These are phyloP conservation scores for Phaeoacremonium minimum DNA, from an alignment of 2,329 filamentous ascomycete species.

Conservation along the genomic window DNA sequence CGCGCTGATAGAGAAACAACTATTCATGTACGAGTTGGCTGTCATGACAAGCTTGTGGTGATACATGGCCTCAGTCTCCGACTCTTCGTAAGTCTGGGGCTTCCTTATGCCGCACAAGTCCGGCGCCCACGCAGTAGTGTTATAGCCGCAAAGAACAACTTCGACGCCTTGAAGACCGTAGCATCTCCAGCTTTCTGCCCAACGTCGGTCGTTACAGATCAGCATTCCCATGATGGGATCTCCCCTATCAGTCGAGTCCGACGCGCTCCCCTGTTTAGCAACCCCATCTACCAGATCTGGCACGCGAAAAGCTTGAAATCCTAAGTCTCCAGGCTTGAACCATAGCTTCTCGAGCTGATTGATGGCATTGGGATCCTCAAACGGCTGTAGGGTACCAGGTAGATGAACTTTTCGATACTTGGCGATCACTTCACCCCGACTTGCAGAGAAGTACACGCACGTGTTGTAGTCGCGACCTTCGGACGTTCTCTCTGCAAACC, in stretches of 20 bases:
- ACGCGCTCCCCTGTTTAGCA: slow-evolving; percentile 24
- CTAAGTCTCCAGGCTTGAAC: slow-evolving; percentile 46
- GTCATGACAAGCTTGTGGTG: slow-evolving; percentile 28
- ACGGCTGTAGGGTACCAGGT: slow-evolving; percentile 47
- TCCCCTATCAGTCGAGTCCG: slow-evolving; percentile 24
- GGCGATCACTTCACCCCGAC: slow-evolving; percentile 31
- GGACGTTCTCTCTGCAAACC: slow-evolving; percentile 43
- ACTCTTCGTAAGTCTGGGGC: slow-evolving; percentile 30
- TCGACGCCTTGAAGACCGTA: slow-evolving; percentile 37
- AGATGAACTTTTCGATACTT: slow-evolving; percentile 55
- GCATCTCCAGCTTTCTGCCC: slow-evolving; percentile 46
- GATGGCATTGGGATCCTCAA: slow-evolving; percentile 38
- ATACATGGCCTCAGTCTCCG: slow-evolving; percentile 42
- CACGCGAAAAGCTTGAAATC: slow-evolving; percentile 48
- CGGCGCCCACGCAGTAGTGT: slow-evolving; percentile 42
- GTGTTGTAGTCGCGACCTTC: slow-evolving; percentile 36
- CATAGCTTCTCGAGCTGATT: slow-evolving; percentile 54
- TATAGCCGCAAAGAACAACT: slow-evolving; percentile 33
- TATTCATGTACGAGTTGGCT: background rate
- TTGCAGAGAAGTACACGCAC: slow-evolving; percentile 44
- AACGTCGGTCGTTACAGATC: slow-evolving; percentile 50
- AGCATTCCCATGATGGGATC: slow-evolving; percentile 49
- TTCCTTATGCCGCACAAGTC: background rate
- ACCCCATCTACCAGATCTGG: slow-evolving; percentile 35
- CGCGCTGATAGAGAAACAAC: background rate